phyloP scores from a whole-genome alignment of 179 eudicot genomes.

The Spinacia oleracea region DNA sequence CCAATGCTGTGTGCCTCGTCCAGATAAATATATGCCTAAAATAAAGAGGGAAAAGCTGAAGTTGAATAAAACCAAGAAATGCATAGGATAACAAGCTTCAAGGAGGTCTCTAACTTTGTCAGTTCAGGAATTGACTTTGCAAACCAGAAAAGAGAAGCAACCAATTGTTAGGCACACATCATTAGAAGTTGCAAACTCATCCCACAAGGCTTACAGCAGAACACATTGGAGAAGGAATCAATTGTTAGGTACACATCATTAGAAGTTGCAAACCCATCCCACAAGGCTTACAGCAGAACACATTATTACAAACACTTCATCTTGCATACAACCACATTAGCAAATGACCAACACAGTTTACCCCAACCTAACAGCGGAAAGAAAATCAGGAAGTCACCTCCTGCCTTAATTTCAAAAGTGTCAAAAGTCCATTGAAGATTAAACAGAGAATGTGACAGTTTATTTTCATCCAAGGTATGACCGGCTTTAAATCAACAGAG shows the following conservation, averaged over 20 bases:
- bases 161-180: neutral
- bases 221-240: neutral
- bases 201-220: neutral
- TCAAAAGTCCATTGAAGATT: neutral
- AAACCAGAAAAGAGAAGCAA: neutral
- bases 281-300: neutral
- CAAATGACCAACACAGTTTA: neutral
- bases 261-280: neutral
- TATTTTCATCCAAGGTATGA: neutral
- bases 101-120: neutral
- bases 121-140: neutral
- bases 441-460: neutral
- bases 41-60: neutral
- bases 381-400: neutral
- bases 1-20: slow-evolving; percentile 99
- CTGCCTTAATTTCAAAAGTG: neutral
- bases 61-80: neutral
- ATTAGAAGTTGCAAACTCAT: neutral
- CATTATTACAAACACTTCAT: neutral
- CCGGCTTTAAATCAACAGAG: neutral
- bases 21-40: slow-evolving; percentile 81
- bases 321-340: neutral
- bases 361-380: neutral
- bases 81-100: neutral
- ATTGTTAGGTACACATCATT: neutral